Base-by-base conservation (phyloP, 116 monocot species). In the Posidonia oceanica region DNA sequence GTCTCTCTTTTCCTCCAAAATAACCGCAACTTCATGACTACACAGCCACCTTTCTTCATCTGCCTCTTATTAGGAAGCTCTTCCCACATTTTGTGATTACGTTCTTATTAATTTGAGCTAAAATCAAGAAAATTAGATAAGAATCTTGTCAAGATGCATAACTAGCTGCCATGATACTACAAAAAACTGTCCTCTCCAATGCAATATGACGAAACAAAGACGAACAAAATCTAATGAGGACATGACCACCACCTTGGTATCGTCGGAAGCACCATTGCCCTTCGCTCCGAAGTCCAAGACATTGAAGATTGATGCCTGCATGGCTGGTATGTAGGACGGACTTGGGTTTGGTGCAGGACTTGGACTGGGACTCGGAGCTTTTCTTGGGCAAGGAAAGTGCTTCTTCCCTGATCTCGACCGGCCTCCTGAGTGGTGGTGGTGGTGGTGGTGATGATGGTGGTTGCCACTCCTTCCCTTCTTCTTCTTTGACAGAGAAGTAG, bases 271-370 rank as follows among this genome's bases (percentile, higher is more conserved):
- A 14, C 86, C 86, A 14, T 90, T 71, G 12, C 86, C 89, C 53
- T 75, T 77, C 6, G 89, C 89, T 52, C 89, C 89, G 14, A 77
- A 90, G 63, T 81, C 79, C 17, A 86, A 53, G 29, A 90, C 89
- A 38, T 80, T 77, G 71, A 86, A 86, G 17, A 68, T 56, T 18
- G 65, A n/a, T 16, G 14, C 8, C 10, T 15, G 4, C 59, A 68
- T 15, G 70, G 75, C 42, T 16, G 55, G 53, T 21, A 42, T 39
- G 42, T 70, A 55, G 16, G 66, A 15, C 14, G 13, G 58, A 23
- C 10, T 44, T 72, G 64, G 72, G 37, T 37, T 60, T 23, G 80
- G 73, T 2, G 39, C 42, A 7, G 76, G 69, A 10, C 36, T 77
- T 16, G 76, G 63, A 17, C 36, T 20, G 39, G 69, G 64, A 56